Evolutionary conservation across 2,329 filamentous ascomycete species (phyloP).

Genomic region (Colletotrichum sp.): DNA sequence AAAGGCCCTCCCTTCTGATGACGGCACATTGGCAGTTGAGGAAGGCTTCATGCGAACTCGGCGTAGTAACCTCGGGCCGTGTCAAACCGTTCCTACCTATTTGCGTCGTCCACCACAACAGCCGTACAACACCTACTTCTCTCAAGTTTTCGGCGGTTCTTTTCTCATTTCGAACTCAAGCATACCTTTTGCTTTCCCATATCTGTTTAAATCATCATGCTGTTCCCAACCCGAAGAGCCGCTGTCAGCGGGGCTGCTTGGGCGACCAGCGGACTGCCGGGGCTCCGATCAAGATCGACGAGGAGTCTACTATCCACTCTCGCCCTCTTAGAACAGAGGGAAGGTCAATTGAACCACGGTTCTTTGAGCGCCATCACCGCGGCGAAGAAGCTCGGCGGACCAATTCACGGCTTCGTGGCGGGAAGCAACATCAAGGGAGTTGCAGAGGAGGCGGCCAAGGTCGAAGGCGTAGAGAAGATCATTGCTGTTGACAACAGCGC

Average conservation of each 20-base stretch:
- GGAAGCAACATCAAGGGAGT: constrained; percentile 77
- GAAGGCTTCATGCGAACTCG: constrained; percentile 17
- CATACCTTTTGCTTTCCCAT: not conserved
- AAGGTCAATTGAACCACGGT: constrained; percentile 82
- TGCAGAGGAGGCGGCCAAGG: constrained; percentile 85
- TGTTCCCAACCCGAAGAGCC: constrained; percentile 27
- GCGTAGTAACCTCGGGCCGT: constrained; percentile 40
- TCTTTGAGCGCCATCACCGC: constrained; percentile 88
- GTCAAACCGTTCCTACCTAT: constrained; percentile 32
- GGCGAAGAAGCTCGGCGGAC: constrained; percentile 83
- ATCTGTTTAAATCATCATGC: constrained; percentile 29
- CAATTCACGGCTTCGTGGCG: constrained; percentile 86
- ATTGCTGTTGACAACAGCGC: constrained; percentile 86
- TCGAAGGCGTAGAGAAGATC: constrained; percentile 90
- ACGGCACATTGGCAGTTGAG: constrained; percentile 9
- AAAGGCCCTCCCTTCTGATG: not conserved
- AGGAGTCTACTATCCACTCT: constrained; percentile 78
- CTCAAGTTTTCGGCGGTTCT: not conserved
- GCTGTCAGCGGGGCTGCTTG: constrained; percentile 23
- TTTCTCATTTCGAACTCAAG: not conserved
- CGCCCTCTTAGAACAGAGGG: constrained; percentile 89
- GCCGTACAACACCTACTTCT: not conserved
- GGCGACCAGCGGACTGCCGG: constrained; percentile 27
- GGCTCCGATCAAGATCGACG: constrained; percentile 24
- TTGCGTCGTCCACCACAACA: not conserved